phyloP scores from a whole-genome alignment of 2,329 filamentous ascomycete genomes.

The Penicillium sp. region DNA sequence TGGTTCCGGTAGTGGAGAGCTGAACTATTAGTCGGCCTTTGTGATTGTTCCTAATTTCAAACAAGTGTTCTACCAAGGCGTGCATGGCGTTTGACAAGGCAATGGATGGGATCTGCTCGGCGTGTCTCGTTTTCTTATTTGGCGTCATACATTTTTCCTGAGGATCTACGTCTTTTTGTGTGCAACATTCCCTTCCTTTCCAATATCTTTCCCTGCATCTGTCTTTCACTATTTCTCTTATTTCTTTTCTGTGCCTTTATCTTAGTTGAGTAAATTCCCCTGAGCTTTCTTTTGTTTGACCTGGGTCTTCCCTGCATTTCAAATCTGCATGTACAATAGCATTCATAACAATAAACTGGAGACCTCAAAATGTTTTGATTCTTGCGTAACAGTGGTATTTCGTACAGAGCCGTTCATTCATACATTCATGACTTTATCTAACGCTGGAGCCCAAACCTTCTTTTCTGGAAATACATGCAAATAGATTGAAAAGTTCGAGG shows the following conservation, averaged over 20 bases:
- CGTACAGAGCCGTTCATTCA: not conserved
- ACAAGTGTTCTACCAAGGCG: not conserved
- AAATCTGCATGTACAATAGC: constrained; percentile 22
- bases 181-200: not conserved
- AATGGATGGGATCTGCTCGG: constrained; percentile 11
- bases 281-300: not conserved
- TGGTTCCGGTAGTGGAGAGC: constrained; percentile 72
- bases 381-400: not conserved
- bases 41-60: constrained; percentile 1
- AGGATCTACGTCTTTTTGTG: not conserved
- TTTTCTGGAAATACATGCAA: not conserved
- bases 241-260: not conserved
- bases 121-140: not conserved
- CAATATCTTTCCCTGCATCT: not conserved
- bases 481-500: too few species aligned
- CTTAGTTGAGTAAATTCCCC: not conserved
- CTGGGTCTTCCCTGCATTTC: not conserved
- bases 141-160: not conserved
- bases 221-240: not conserved
- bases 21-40: constrained; percentile 70
- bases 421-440: not conserved
- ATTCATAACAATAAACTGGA: constrained; percentile 8
- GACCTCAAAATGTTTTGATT: not conserved
- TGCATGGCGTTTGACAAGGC: constrained; percentile 16
- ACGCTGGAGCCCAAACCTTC: too few species aligned